Conservation (phyloP, 2,329 filamentous ascomycete genomes). For the Neofusicoccum sp. region DNA sequence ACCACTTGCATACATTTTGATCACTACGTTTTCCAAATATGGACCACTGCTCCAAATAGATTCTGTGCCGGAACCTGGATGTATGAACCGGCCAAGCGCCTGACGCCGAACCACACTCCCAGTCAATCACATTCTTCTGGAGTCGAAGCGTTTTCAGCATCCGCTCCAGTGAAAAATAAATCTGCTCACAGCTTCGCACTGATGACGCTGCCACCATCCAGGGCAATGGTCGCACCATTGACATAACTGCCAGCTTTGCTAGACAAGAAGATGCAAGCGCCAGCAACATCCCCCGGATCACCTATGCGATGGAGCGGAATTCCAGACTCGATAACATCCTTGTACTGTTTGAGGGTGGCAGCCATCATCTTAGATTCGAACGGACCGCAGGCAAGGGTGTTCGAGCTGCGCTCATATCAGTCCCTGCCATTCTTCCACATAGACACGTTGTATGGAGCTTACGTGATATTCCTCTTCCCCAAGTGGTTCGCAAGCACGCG, state of each 20-base stretch:
- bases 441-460: not conserved
- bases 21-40: no score
- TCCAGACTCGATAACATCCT: constrained; percentile 55
- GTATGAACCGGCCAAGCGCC: no score
- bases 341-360: constrained; percentile 60
- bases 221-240: constrained; percentile 43
- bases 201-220: constrained; percentile 42
- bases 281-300: constrained; percentile 65
- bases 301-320: constrained; percentile 69
- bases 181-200: constrained; percentile 33
- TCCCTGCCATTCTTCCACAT: constrained; percentile 23
- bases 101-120: no score
- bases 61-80: no score
- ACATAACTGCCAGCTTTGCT: constrained; percentile 60
- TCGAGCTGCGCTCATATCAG: constrained; percentile 40
- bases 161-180: not conserved
- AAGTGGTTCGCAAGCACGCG: constrained; percentile 63
- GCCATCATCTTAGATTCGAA: constrained; percentile 74
- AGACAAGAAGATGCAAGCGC: constrained; percentile 67
- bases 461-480: constrained; percentile 58
- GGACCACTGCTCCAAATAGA: no score
- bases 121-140: no score
- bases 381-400: constrained; percentile 70
- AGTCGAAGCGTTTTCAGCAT: no score
- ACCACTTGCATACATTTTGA: no score